Conservation (phyloP, 768 basidiomycete genomes). For the Lentinula detonsa region DNA sequence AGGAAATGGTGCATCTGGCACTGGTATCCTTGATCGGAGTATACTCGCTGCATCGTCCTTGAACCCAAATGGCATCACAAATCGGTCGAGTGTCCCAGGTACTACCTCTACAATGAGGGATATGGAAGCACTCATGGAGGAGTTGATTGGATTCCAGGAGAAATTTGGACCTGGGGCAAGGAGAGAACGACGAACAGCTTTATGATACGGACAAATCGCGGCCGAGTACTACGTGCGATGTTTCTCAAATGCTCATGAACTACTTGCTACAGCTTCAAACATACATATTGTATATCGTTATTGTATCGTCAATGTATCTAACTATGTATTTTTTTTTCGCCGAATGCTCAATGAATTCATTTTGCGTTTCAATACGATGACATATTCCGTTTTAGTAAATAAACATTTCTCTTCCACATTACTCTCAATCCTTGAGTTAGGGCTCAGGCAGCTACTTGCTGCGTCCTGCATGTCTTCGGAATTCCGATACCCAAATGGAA, state of each 20-base stretch:
- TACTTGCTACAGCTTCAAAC: background rate
- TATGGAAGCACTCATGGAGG: conserved; percentile 91
- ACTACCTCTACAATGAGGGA: conserved; percentile 46
- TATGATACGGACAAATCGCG: conserved; percentile 9
- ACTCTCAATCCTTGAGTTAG: background rate
- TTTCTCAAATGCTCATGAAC: background rate
- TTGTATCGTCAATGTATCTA: conserved; percentile 1
- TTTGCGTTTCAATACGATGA: background rate
- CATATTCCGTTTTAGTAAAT: background rate
- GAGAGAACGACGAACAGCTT: conserved; percentile 40
- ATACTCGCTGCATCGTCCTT: background rate
- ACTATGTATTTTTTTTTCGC: background rate
- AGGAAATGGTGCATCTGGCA: conserved; percentile 17
- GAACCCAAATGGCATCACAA: background rate
- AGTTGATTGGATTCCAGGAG: conserved; percentile 85
- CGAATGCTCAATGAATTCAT: background rate
- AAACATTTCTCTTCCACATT: background rate
- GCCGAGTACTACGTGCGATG: background rate
- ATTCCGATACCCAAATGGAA: background rate
- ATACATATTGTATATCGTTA: background rate
- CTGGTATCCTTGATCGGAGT: background rate
- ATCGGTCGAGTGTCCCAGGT: background rate
- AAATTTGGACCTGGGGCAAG: conserved; percentile 60
- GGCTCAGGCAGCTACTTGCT: background rate
- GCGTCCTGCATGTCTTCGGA: background rate